A percentile compares a stretch with the other conserved stretches of the same genome.
These are phyloP conservation scores for Brassica balearica DNA, from an alignment of 441 rosid species.

Conservation along the genomic window DNA sequence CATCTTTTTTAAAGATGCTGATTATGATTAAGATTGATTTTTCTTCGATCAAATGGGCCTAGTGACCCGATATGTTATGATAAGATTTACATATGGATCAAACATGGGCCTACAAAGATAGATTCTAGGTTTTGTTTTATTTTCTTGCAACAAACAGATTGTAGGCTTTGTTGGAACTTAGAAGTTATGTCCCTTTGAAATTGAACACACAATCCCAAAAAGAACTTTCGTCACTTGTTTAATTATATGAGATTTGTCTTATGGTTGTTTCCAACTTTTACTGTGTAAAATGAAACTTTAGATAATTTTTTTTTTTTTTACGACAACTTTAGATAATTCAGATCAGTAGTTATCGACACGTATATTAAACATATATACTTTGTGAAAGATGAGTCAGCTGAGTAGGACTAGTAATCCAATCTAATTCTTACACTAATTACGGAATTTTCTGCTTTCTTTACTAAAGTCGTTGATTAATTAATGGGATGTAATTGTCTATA, in stretches of 20 bases:
- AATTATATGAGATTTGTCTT: background rate
- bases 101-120: conserved; percentile 11
- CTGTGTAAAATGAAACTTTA: background rate
- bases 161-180: background rate
- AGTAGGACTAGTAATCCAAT: conserved; percentile 5
- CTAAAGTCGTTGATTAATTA: conserved; percentile 18
- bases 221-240: background rate
- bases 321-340: background rate
- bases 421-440: conserved; percentile 25
- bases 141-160: background rate
- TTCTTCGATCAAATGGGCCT: conserved; percentile 7
- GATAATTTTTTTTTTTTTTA: background rate
- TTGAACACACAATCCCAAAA: background rate
- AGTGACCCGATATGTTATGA: background rate
- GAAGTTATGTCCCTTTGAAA: background rate
- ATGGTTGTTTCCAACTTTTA: background rate
- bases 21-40: background rate
- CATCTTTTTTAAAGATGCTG: conserved; percentile 34
- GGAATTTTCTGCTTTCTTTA: conserved; percentile 20
- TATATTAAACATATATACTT: background rate
- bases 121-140: background rate
- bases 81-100: background rate
- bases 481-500: background rate
- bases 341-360: background rate
- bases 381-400: conserved; percentile 34